A percentile compares a stretch with the other conserved stretches of the same genome.
phyloP scores from a whole-genome alignment of 1,284 basidiomycete species.

The Pseudozyma flocculosa region DNA sequence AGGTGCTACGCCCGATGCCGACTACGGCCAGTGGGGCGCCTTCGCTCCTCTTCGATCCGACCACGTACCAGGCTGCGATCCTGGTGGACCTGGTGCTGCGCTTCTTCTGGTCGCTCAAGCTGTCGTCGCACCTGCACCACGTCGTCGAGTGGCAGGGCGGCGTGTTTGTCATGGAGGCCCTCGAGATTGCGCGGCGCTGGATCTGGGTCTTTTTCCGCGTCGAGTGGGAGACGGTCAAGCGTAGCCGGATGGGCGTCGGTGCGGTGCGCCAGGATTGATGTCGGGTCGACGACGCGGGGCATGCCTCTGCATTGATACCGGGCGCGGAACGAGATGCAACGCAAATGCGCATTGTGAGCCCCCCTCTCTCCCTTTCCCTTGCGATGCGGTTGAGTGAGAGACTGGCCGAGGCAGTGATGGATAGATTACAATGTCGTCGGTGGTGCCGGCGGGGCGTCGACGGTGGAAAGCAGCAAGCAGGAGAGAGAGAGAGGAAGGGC shows the following conservation, averaged over 20 bases:
- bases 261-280: too few relatives aligned
- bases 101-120: constrained; percentile 90
- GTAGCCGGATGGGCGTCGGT: background rate
- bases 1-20: background rate
- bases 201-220: constrained; percentile 95
- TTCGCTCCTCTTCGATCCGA: constrained; percentile 45
- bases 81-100: constrained; percentile 84
- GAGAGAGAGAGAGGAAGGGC: too few relatives aligned
- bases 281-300: too few relatives aligned
- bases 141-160: constrained; percentile 77
- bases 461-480: too few relatives aligned
- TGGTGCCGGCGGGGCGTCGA: too few relatives aligned
- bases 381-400: too few relatives aligned
- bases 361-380: too few relatives aligned
- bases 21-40: background rate
- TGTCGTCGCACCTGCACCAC: constrained; percentile 83
- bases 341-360: too few relatives aligned
- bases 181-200: constrained; percentile 86
- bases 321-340: too few relatives aligned
- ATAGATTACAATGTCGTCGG: too few relatives aligned
- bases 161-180: constrained; percentile 85
- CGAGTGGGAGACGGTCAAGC: constrained; percentile 62
- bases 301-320: too few relatives aligned
- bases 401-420: too few relatives aligned
- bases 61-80: constrained; percentile 80